Conservation (phyloP, 768 basidiomycete species). For the Panaeolus papilionaceus region DNA sequence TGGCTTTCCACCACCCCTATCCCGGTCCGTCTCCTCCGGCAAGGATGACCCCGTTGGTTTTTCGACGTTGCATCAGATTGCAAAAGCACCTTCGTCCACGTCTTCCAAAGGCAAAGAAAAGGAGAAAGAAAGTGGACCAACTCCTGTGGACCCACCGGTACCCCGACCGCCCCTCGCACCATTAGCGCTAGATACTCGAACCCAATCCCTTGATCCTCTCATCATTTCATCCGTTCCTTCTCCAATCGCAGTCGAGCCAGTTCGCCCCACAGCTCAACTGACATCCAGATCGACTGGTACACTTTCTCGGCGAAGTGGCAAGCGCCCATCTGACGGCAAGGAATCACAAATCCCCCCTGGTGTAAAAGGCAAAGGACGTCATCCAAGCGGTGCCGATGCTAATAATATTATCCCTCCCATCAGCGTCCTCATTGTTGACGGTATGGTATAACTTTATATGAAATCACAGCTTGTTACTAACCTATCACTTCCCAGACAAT, state of each 20-base stretch:
- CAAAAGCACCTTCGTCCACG: slow-evolving; percentile 14
- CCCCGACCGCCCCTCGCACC: neutral
- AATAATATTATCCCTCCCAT: slow-evolving; percentile 90
- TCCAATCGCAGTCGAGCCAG: neutral
- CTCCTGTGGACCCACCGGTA: neutral
- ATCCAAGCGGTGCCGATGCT: slow-evolving; percentile 50
- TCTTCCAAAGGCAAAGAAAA: slow-evolving; percentile 13
- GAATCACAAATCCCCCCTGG: slow-evolving; percentile 34
- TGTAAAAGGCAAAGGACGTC: slow-evolving; percentile 56
- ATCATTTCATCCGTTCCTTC: slow-evolving; percentile 5
- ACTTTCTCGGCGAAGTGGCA: slow-evolving; percentile 21
- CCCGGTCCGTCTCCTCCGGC: slow-evolving; percentile 32
- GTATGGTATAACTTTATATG: slow-evolving; percentile 48
- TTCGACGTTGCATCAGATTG: slow-evolving; percentile 40
- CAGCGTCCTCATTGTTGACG: slow-evolving; percentile 97
- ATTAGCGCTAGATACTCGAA: slow-evolving; percentile 5
- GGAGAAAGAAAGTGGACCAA: neutral
- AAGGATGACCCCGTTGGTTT: slow-evolving; percentile 34
- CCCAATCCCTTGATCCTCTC: slow-evolving; percentile 16
- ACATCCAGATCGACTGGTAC: slow-evolving; percentile 3
- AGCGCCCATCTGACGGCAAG: slow-evolving; percentile 26
- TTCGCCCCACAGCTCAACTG: neutral
- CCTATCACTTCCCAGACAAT: slow-evolving; percentile 68
- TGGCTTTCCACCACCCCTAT: slow-evolving; percentile 31
- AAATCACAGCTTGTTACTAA: slow-evolving; percentile 22